Evolutionary conservation across 495 filamentous ascomycete genomes (phyloP).

Genomic region (Podospora comata): DNA sequence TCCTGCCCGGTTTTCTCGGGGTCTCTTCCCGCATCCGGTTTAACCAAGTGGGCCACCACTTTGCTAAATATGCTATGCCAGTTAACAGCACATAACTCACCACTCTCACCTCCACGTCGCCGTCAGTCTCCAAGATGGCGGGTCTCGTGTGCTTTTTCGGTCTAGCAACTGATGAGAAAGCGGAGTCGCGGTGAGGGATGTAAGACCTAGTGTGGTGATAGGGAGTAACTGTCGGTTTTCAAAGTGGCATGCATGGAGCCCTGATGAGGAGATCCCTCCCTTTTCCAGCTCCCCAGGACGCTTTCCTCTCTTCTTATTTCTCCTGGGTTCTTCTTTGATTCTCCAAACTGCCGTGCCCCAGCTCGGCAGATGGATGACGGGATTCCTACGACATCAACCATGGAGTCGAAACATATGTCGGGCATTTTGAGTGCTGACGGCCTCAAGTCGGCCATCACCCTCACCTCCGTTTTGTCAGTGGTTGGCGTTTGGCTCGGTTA

Average conservation of each 20-base stretch:
- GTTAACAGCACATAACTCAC: background rate
- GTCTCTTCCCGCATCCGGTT: background rate
- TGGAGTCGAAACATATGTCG: background rate
- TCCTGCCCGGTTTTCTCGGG: background rate
- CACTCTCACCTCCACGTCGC: background rate
- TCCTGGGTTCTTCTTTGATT: background rate
- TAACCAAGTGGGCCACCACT: background rate
- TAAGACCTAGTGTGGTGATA: background rate
- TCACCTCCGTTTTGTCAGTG: constrained; percentile 14
- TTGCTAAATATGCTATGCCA: background rate
- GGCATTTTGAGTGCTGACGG: background rate
- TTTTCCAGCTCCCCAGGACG: background rate
- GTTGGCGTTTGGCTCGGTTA: constrained; percentile 27
- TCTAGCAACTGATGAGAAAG: background rate
- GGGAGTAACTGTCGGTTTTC: background rate
- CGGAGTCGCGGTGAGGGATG: background rate
- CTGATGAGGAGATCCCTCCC: background rate
- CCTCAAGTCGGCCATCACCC: constrained; percentile 8
- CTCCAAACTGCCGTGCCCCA: background rate
- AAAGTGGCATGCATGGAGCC: background rate
- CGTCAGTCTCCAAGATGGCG: background rate
- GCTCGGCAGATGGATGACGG: constrained; percentile 2
- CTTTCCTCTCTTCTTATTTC: background rate
- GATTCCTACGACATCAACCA: background rate
- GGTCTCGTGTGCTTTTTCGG: background rate